A percentile compares a stretch with the other conserved stretches of the same genome.
These are phyloP conservation scores for Coniochaeta pulveracea DNA, from an alignment of 2,329 filamentous ascomycete genomes.

Conservation along the genomic window DNA sequence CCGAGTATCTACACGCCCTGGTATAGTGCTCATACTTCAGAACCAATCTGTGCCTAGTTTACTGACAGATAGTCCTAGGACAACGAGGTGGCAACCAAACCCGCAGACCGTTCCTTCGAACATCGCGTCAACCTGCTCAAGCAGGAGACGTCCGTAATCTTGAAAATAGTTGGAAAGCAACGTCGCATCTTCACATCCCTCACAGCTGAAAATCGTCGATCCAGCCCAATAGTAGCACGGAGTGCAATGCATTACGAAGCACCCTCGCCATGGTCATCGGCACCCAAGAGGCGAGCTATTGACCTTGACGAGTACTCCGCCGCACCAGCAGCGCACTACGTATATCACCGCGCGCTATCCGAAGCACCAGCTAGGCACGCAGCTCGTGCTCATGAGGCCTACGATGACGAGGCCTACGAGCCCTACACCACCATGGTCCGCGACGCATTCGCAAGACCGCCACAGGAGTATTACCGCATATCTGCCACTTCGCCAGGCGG, in stretches of 20 bases:
- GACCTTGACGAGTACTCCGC: slow-evolving; percentile 1
- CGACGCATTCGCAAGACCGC: background rate
- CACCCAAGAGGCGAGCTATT: background rate
- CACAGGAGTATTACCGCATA: slow-evolving; percentile 11
- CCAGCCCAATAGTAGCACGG: no score
- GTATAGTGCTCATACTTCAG: no score
- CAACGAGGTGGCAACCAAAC: slow-evolving; percentile 25
- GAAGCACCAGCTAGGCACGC: no score
- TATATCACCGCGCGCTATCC: no score
- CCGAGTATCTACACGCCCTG: slow-evolving; percentile 26
- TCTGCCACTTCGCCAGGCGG: slow-evolving; percentile 24
- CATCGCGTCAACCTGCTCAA: slow-evolving; percentile 26
- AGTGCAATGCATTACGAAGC: no score
- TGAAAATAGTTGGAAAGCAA: slow-evolving; percentile 22
- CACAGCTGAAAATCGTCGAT: no score
- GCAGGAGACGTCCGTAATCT: slow-evolving; percentile 28
- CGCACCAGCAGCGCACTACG: no score
- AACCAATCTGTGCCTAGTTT: no score
- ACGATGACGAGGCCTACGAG: background rate
- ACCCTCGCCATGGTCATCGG: background rate
- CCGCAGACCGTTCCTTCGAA: slow-evolving; percentile 28
- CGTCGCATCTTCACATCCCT: slow-evolving; percentile 18
- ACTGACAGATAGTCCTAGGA: slow-evolving; percentile 18
- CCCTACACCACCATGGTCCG: background rate
- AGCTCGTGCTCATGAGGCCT: no score